A percentile compares a stretch with the other conserved stretches of the same genome.
Conservation (phyloP, 768 basidiomycete genomes). For the Termitomyces eurrhizus region DNA sequence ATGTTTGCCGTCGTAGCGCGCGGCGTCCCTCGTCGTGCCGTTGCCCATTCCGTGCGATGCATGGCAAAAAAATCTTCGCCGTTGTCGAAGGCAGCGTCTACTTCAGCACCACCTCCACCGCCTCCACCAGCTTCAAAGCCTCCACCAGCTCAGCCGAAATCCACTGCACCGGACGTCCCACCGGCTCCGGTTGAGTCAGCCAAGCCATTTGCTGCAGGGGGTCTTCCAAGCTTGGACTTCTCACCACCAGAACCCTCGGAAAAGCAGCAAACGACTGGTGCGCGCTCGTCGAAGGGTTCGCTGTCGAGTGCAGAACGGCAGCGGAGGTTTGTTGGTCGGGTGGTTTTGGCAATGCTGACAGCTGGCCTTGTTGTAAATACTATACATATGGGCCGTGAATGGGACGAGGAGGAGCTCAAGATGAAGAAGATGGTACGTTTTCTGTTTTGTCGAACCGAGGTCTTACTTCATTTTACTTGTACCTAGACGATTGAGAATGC, state of each 20-base stretch:
- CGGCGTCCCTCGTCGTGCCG: conserved; percentile 9
- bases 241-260: conserved; percentile 47
- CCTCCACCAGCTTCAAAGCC: background rate
- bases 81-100: background rate
- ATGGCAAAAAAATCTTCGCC: conserved; percentile 10
- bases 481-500: conserved; percentile 56
- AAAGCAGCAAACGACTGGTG: conserved; percentile 59
- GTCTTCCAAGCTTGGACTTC: conserved; percentile 60
- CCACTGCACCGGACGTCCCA: conserved; percentile 15
- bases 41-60: conserved; percentile 14
- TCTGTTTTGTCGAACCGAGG: conserved; percentile 3
- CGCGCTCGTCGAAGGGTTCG: conserved; percentile 72
- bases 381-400: conserved; percentile 73
- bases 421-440: conserved; percentile 55
- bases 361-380: conserved; percentile 54
- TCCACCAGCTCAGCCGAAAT: conserved; percentile 10
- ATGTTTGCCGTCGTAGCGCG: conserved; percentile 17
- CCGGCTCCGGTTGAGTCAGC: conserved; percentile 11
- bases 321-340: conserved; percentile 52
- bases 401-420: conserved; percentile 70
- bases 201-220: conserved; percentile 21
- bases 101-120: conserved; percentile 9
- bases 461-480: background rate
- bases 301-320: conserved; percentile 76
- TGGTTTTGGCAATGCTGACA: conserved; percentile 49